Base-by-base conservation (phyloP, 2,329 filamentous ascomycete species). In the Colletotrichum lindemuthianum region DNA sequence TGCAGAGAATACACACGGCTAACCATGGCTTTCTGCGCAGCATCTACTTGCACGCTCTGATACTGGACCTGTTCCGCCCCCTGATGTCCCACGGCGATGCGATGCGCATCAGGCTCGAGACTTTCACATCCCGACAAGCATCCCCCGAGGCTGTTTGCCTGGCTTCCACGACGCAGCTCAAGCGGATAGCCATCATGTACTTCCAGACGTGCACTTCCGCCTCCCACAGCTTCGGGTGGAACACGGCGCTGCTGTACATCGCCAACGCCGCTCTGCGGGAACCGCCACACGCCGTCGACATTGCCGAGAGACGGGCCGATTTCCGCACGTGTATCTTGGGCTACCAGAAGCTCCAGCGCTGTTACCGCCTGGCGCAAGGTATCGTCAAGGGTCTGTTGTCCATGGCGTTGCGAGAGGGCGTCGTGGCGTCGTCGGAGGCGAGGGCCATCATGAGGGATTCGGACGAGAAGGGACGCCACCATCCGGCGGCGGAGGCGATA, bases 31-130 rank as follows among this genome's bases (percentile, higher is more conserved):
- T 6, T 12, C 2, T 8, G 1, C 8, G n/a, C 36, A 63, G 60
- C 10, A 52, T 43, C 11, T 63, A 59, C 43, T 13, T 59, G 12
- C 49, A 63, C 11, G 37, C 60, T 0, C 59, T 59, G 11, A 32
- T 63, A 0, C 55, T 49, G 15, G 60, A 63, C 12, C 32, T 59
- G 4, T 63, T 63, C n/a, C 55, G 55, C 8, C 60, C 60, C 32
- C 10, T 63, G 32, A 36, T 39, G 3, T 43, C n/a, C 4, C 7
- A 53, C 7, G 36, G 36, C 15, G 43, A 63, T 37, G 60, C 48
- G 10, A 49, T 63, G 48, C 55, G 49, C 2, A 4, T 39, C 13
- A 45, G 13, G 24, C 55, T 63, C 32, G 43, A 53, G 15, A 43
- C 60, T 4, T 63, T 63, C 2, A 54, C 60, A 2, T 59, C 55